phyloP scores from a whole-genome alignment of 208 protist genomes.

The Porcisia deanei region DNA sequence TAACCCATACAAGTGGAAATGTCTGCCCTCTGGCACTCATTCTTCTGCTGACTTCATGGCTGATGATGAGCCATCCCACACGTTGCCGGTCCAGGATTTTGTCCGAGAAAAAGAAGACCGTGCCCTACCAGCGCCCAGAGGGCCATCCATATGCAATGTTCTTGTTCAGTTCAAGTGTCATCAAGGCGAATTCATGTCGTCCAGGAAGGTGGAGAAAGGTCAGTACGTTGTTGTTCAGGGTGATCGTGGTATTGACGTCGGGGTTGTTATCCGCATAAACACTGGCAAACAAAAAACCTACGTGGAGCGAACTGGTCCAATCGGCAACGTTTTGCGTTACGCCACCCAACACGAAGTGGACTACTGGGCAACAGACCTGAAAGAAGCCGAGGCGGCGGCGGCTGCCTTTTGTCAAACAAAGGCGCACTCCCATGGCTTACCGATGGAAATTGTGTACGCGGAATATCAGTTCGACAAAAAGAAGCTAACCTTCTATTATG shows the following conservation, averaged over 20 bases:
- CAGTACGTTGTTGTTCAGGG: constrained; percentile 90
- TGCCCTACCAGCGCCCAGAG: constrained; percentile 27
- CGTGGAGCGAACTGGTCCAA: constrained; percentile 58
- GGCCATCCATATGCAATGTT: constrained; percentile 42
- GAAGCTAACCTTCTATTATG: constrained; percentile 93
- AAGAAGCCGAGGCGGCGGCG: constrained; percentile 75
- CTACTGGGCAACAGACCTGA: constrained; percentile 83
- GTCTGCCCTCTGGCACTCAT: constrained; percentile 38
- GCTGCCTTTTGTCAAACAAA: constrained; percentile 68
- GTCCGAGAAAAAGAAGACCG: constrained; percentile 47
- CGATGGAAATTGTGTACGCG: constrained; percentile 83
- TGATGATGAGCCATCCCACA: not conserved
- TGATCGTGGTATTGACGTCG: constrained; percentile 90
- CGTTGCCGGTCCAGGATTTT: constrained; percentile 32
- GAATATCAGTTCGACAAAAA: constrained; percentile 94
- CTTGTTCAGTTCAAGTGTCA: constrained; percentile 91
- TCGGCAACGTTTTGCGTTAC: constrained; percentile 64
- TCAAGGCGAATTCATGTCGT: constrained; percentile 73
- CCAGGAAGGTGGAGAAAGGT: constrained; percentile 54
- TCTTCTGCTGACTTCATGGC: constrained; percentile 24
- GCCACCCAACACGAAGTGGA: constrained; percentile 87
- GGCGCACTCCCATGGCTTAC: constrained; percentile 55
- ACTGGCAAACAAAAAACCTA: constrained; percentile 43
- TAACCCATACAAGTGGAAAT: constrained; percentile 79
- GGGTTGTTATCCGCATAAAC: constrained; percentile 82